A percentile compares a stretch with the other conserved stretches of the same genome.
phyloP scores from a whole-genome alignment of 2,329 filamentous ascomycete genomes.

The Neonectria punicea region DNA sequence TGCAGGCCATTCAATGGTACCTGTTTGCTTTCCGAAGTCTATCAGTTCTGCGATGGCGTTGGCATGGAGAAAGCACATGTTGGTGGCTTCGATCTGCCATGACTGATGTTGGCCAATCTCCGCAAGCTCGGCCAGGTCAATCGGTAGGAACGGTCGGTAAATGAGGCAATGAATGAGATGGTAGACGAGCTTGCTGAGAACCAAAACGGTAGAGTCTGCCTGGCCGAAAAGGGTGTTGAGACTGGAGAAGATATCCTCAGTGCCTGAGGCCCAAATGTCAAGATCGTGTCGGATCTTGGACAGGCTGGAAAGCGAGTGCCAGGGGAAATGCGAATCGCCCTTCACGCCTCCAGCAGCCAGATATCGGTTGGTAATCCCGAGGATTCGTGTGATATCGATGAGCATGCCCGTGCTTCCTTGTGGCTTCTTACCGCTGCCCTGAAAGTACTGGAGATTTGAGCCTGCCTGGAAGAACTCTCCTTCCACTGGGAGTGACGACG shows the following conservation, averaged over 20 bases:
- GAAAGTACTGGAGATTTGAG: conserved; percentile 79
- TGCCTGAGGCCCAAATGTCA: conserved; percentile 85
- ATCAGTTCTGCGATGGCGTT: conserved; percentile 88
- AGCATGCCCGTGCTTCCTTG: conserved; percentile 84
- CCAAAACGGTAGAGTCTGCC: conserved; percentile 79
- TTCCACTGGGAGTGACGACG: conserved; percentile 71
- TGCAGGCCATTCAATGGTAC: conserved; percentile 83
- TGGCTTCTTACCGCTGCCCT: conserved; percentile 74
- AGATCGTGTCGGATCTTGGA: conserved; percentile 88
- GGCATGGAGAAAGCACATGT: conserved; percentile 85
- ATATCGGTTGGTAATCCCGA: conserved; percentile 86
- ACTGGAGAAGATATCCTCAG: conserved; percentile 81
- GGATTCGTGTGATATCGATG: conserved; percentile 84
- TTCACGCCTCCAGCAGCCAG: conserved; percentile 87
- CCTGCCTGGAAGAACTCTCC: conserved; percentile 84
- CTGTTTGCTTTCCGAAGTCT: conserved; percentile 79
- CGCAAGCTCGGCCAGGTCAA: conserved; percentile 83
- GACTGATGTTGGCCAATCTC: conserved; percentile 87
- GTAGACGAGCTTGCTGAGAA: conserved; percentile 87
- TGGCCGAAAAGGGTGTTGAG: conserved; percentile 81
- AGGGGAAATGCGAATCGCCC: conserved; percentile 89
- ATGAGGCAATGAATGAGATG: conserved; percentile 88
- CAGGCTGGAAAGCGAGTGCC: conserved; percentile 86
- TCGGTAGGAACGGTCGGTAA: conserved; percentile 86
- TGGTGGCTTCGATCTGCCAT: conserved; percentile 92